phyloP scores from a whole-genome alignment of 2,329 filamentous ascomycete genomes.

The Rutstroemia sp. region DNA sequence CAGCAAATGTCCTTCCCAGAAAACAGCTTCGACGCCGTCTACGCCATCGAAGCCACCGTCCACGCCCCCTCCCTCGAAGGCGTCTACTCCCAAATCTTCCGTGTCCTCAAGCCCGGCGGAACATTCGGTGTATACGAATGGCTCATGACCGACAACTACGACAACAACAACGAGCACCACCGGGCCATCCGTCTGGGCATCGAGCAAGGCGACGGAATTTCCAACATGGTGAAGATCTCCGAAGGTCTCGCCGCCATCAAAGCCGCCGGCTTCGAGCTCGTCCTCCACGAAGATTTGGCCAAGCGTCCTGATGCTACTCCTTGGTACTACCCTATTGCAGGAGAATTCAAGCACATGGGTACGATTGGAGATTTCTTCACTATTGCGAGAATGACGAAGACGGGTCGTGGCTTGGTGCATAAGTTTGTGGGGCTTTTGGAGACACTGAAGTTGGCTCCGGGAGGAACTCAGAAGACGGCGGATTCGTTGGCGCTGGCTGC shows the following conservation, averaged over 20 bases:
- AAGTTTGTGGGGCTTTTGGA: conserved; percentile 71
- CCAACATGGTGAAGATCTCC: conserved; percentile 87
- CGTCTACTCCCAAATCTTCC: conserved; percentile 91
- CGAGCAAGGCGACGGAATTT: conserved; percentile 92
- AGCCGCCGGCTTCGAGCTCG: conserved; percentile 76
- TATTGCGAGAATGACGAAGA: conserved; percentile 81
- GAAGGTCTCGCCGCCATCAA: conserved; percentile 80
- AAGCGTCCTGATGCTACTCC: conserved; percentile 66
- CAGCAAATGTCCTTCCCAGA: conserved; percentile 92
- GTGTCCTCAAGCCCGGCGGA: conserved; percentile 91
- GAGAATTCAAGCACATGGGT: conserved; percentile 76
- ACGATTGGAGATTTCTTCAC: conserved; percentile 74
- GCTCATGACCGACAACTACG: conserved; percentile 95
- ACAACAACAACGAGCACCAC: conserved; percentile 81
- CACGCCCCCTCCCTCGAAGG: conserved; percentile 87
- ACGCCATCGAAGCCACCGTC: conserved; percentile 94
- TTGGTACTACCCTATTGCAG: conserved; percentile 91
- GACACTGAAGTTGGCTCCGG: conserved; percentile 64
- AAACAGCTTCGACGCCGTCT: conserved; percentile 88
- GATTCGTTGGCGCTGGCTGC: conserved; percentile 76
- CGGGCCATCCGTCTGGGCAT: conserved; percentile 89
- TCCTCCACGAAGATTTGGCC: conserved; percentile 81
- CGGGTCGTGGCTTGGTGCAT: conserved; percentile 70
- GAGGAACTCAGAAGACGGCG: conserved; percentile 89
- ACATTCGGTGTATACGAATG: conserved; percentile 97